Evolutionary conservation across 2,329 filamentous ascomycete genomes (phyloP).

Genomic region (Cryphonectria naterciae): DNA sequence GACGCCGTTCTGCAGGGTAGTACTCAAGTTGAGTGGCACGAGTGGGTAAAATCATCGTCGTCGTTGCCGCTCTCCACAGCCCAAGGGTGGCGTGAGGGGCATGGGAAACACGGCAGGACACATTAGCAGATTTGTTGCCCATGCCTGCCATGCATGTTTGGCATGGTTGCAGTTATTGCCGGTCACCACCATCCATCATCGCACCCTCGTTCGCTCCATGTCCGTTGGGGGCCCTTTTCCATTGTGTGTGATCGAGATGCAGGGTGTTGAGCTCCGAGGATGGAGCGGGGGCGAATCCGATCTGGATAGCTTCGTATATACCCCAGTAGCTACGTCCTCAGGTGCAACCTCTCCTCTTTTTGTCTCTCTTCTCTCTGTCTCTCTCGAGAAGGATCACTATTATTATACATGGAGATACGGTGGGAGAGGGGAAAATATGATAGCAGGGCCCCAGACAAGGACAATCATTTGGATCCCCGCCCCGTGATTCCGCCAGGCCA

Average conservation of each 20-base stretch:
- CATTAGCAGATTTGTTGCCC: slow-evolving; percentile 8
- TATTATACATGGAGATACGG: not conserved
- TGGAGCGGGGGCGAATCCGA: not conserved
- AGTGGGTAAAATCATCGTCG: not conserved
- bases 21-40: too few species aligned
- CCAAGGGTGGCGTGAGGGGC: slow-evolving; percentile 4
- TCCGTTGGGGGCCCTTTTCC: not conserved
- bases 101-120: not conserved
- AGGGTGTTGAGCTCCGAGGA: not conserved
- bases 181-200: not conserved
- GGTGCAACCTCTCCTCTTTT: not conserved
- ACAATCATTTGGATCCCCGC: slow-evolving; percentile 5
- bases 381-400: not conserved
- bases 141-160: not conserved
- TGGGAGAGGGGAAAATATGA: not conserved
- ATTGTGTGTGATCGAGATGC: not conserved
- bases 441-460: not conserved
- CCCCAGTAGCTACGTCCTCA: not conserved
- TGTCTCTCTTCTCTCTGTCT: too few species aligned
- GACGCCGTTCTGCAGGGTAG: too few species aligned
- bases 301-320: not conserved
- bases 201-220: not conserved
- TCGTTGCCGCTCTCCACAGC: not conserved
- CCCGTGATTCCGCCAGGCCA: slow-evolving; percentile 10
- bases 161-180: slow-evolving; percentile 15